A percentile compares a stretch with the other conserved stretches of the same genome.
Evolutionary conservation across 495 filamentous ascomycete species (phyloP).

Genomic region (Sphaerosporella brunnea): DNA sequence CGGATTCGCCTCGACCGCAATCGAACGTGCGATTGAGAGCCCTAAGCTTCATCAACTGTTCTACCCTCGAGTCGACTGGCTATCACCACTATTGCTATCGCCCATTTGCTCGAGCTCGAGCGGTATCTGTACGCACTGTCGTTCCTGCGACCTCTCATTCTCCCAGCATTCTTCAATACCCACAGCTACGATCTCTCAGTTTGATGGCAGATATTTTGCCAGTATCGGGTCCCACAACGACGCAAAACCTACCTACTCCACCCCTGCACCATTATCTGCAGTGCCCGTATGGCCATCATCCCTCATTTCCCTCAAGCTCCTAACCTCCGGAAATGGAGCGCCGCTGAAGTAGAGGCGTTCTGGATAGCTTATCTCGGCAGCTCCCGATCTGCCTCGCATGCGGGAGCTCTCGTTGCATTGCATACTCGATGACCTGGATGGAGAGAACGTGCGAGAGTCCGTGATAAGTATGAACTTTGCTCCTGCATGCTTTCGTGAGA

Average conservation of each 20-base stretch:
- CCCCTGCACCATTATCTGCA: not conserved
- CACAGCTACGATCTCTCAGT: not conserved
- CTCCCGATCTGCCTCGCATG: not conserved
- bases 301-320: not conserved
- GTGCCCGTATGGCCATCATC: not conserved
- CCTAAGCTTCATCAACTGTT: not conserved
- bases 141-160: not conserved
- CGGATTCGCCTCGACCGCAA: too few species aligned
- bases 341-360: not conserved
- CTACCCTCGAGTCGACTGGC: not conserved
- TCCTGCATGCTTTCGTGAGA: conserved; percentile 1
- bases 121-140: too few species aligned
- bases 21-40: not conserved
- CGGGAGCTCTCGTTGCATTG: not conserved
- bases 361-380: not conserved
- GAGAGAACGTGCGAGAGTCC: not conserved
- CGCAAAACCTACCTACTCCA: not conserved
- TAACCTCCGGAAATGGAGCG: not conserved
- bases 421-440: not conserved
- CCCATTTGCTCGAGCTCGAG: not conserved
- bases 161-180: not conserved
- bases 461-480: not conserved
- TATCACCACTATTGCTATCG: not conserved
- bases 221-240: not conserved
- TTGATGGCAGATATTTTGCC: not conserved